A percentile compares a stretch with the other conserved stretches of the same genome.
phyloP scores from a whole-genome alignment of 257 asterid genomes.

The Przewalskia tangutica region DNA sequence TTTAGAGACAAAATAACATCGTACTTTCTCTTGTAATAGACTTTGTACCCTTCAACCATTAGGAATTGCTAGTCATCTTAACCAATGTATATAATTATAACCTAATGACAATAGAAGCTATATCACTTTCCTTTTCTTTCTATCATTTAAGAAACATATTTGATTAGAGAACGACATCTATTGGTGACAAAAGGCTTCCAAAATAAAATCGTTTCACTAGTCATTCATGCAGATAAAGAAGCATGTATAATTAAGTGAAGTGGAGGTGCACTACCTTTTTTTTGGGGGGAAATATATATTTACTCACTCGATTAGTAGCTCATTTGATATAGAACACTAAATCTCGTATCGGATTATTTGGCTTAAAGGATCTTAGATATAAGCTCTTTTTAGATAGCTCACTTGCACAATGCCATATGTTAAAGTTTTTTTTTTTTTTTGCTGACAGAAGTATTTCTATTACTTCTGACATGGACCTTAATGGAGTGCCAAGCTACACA shows the following conservation, averaged over 20 bases:
- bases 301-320: neutral
- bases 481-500: neutral
- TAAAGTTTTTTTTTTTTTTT: too few species aligned
- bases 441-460: too few species aligned
- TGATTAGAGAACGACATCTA: conserved; percentile 3
- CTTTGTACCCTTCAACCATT: too few species aligned
- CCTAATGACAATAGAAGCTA: too few species aligned
- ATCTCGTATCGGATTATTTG: too few species aligned
- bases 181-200: neutral
- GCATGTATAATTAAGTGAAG: neutral
- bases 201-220: neutral
- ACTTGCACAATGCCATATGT: too few species aligned
- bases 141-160: neutral
- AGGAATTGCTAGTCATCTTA: too few species aligned
- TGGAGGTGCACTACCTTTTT: neutral
- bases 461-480: neutral
- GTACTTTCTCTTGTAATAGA: too few species aligned
- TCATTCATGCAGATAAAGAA: neutral
- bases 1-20: too few species aligned
- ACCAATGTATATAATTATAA: too few species aligned
- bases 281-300: neutral
- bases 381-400: too few species aligned
- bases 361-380: too few species aligned
- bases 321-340: neutral
- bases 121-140: neutral